Conservation (phyloP, 371 early-diverging fungal species). For the Mortierella sp. region DNA sequence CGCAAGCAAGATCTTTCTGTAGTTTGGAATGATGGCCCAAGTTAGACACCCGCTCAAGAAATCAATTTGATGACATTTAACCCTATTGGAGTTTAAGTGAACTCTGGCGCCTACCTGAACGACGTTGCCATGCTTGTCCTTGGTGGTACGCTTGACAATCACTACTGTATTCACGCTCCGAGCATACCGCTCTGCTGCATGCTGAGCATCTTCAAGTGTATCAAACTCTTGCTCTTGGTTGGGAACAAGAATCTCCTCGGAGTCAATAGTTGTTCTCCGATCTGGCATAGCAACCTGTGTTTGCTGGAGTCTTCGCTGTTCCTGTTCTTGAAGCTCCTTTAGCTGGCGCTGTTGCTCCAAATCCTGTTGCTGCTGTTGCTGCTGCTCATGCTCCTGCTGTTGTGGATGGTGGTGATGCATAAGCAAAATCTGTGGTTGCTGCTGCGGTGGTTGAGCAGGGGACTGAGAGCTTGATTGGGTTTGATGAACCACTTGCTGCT, state of each 20-base stretch:
- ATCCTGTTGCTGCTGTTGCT: constrained; percentile 12
- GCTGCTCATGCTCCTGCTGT: constrained; percentile 16
- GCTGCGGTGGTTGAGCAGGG: neutral
- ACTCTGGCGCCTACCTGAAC: constrained; percentile 29
- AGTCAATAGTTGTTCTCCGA: neutral
- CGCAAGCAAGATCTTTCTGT: constrained; percentile 52
- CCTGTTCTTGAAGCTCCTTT: constrained; percentile 19
- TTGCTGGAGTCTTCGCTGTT: constrained; percentile 21
- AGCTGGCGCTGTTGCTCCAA: constrained; percentile 11
- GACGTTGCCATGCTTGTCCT: constrained; percentile 43
- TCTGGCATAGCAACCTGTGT: no score
- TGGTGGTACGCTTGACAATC: constrained; percentile 48
- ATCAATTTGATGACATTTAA: neutral
- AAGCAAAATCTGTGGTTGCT: neutral
- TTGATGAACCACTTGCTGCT: constrained; percentile 9
- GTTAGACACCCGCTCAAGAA: no score
- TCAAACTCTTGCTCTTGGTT: constrained; percentile 42
- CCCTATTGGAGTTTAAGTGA: neutral
- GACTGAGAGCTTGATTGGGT: neutral
- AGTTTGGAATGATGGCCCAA: neutral
- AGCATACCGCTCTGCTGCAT: constrained; percentile 41
- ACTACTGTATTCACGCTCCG: constrained; percentile 37
- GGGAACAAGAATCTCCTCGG: constrained; percentile 23
- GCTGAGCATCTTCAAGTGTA: constrained; percentile 35
- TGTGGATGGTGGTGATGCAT: constrained; percentile 21